Conservation (phyloP, 345 rosid genomes). For the Syzygium aqueum region DNA sequence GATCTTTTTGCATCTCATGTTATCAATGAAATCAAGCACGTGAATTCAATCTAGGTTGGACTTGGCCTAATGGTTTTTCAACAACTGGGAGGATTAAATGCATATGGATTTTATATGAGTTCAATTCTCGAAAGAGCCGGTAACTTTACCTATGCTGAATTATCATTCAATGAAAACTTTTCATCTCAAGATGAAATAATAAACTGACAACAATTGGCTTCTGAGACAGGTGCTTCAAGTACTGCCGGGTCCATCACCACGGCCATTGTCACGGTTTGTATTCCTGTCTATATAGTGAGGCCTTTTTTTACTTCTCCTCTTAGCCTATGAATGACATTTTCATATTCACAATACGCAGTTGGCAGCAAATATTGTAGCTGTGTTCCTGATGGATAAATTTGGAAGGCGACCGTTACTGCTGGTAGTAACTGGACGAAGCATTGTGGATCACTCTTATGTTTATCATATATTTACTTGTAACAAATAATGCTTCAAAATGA, state of each 20-base stretch:
- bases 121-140: constrained; percentile 20
- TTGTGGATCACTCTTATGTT: background rate
- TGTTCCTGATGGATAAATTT: constrained; percentile 10
- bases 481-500: background rate
- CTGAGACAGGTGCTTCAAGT: constrained; percentile 19
- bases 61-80: constrained; percentile 31
- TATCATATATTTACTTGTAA: background rate
- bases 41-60: constrained; percentile 12
- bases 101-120: constrained; percentile 21
- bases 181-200: background rate
- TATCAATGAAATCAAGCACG: background rate
- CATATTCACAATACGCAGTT: background rate
- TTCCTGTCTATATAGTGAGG: background rate
- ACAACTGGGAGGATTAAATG: constrained; percentile 32
- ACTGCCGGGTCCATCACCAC: constrained; percentile 15
- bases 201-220: background rate
- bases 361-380: constrained; percentile 14
- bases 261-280: constrained; percentile 17
- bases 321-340: background rate
- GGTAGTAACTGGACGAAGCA: constrained; percentile 1
- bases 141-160: background rate
- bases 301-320: background rate
- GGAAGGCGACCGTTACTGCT: constrained; percentile 21
- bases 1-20: background rate
- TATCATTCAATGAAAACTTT: background rate